Evolutionary conservation across 2,329 filamentous ascomycete species (phyloP).

Genomic region (Emmonsia crescens): DNA sequence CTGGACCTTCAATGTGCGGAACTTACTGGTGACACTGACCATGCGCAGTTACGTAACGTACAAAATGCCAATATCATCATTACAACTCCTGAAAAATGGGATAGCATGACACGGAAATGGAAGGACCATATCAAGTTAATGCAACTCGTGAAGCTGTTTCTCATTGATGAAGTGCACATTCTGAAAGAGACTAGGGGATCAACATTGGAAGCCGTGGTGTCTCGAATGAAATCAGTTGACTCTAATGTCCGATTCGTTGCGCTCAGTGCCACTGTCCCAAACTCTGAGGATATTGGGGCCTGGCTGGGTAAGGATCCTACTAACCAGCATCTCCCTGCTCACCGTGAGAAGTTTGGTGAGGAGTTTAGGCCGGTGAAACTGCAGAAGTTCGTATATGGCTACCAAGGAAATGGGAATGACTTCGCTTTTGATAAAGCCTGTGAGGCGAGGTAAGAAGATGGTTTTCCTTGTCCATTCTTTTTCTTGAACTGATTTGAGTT

Average conservation of each 20-base stretch:
- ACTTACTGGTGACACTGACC: slow-evolving; percentile 70
- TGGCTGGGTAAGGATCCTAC: slow-evolving; percentile 63
- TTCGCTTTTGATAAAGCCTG: slow-evolving; percentile 65
- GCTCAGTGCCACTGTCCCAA: slow-evolving; percentile 73
- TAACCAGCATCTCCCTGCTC: slow-evolving; percentile 52
- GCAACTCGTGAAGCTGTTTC: slow-evolving; percentile 63
- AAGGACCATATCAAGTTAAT: slow-evolving; percentile 66
- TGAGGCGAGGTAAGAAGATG: slow-evolving; percentile 40
- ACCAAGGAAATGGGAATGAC: slow-evolving; percentile 54
- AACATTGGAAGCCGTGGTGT: slow-evolving; percentile 72
- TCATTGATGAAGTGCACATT: slow-evolving; percentile 84
- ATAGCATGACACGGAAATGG: slow-evolving; percentile 81
- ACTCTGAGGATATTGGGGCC: slow-evolving; percentile 64
- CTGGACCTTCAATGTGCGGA: slow-evolving; percentile 62
- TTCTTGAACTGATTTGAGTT: slow-evolving; percentile 3
- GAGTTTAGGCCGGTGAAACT: slow-evolving; percentile 69
- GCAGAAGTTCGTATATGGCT: slow-evolving; percentile 66
- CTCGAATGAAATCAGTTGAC: slow-evolving; percentile 73
- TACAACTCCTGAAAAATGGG: slow-evolving; percentile 86
- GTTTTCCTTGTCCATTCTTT: slow-evolving; percentile 11
- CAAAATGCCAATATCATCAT: slow-evolving; percentile 71
- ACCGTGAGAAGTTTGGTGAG: slow-evolving; percentile 61
- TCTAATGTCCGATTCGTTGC: slow-evolving; percentile 69
- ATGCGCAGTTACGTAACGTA: slow-evolving; percentile 54
- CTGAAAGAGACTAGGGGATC: slow-evolving; percentile 69